Evolutionary conservation across 1,139 yeast genomes (phyloP).

Genomic region (Sugiyamaella paludigena): DNA sequence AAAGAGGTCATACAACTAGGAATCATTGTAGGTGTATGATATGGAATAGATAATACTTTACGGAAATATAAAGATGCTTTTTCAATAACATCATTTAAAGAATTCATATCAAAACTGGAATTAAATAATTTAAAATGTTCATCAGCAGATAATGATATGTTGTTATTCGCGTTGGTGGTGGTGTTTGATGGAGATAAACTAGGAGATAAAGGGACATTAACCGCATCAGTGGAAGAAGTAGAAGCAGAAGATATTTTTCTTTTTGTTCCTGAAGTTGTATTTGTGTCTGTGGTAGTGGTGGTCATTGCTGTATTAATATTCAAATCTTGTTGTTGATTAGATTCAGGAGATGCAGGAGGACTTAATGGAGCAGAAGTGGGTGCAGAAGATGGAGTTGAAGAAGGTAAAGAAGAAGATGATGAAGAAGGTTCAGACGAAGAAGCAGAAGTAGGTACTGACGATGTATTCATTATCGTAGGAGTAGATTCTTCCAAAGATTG

Average conservation of each 20-base stretch:
- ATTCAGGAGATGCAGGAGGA: conserved; percentile 17
- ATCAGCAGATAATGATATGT: neutral
- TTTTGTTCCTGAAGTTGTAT: neutral
- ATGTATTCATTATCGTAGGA: no score
- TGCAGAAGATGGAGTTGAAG: neutral
- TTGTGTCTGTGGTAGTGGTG: neutral
- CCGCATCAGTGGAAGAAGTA: neutral
- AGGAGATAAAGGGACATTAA: conserved; percentile 3
- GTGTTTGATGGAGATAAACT: conserved; percentile 1
- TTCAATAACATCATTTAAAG: conserved; percentile 23
- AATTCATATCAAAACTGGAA: conserved; percentile 3
- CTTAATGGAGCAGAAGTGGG: conserved; percentile 4
- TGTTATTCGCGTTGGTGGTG: no score
- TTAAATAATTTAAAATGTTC: conserved; percentile 8
- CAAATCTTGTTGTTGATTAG: conserved; percentile 7
- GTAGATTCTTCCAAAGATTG: conserved; percentile 5
- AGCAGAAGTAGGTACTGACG: no score
- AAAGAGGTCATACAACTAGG: conserved; percentile 71
- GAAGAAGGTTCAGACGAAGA: neutral
- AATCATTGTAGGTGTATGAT: conserved; percentile 48
- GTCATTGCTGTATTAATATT: neutral
- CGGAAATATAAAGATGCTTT: conserved; percentile 15
- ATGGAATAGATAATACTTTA: conserved; percentile 1
- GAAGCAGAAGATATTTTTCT: conserved; percentile 1
- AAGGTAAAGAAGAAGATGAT: neutral